These are phyloP conservation scores for Calcarisporium arbuscula DNA, from an alignment of 2,329 filamentous ascomycete genomes.

Conservation along the genomic window DNA sequence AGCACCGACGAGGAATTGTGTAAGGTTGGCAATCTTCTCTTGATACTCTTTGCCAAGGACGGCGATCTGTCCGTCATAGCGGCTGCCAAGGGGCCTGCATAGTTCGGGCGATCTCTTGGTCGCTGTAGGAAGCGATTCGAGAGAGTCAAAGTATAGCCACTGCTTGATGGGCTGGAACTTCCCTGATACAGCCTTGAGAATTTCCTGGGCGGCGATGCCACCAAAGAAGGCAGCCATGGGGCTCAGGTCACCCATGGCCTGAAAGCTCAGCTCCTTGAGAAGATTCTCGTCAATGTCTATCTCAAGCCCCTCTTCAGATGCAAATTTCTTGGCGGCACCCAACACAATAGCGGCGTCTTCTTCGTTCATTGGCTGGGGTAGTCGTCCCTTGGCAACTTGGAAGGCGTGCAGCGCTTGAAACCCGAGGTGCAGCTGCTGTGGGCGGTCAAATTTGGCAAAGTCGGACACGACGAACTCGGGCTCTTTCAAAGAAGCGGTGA, in stretches of 20 bases:
- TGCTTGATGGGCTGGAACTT: conserved; percentile 96
- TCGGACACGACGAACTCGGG: conserved; percentile 90
- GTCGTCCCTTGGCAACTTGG: conserved; percentile 63
- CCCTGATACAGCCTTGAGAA: conserved; percentile 92
- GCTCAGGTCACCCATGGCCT: conserved; percentile 83
- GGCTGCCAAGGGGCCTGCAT: conserved; percentile 76
- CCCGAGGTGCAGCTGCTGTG: conserved; percentile 83
- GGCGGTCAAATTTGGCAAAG: conserved; percentile 96
- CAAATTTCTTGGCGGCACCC: conserved; percentile 67
- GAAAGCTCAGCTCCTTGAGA: conserved; percentile 87
- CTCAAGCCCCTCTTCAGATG: conserved; percentile 60
- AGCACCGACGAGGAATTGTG: conserved; percentile 90
- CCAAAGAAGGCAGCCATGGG: conserved; percentile 95
- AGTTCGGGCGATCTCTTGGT: conserved; percentile 73
- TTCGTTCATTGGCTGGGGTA: conserved; percentile 79
- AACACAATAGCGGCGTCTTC: conserved; percentile 75
- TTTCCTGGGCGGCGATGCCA: conserved; percentile 87
- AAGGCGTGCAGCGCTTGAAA: conserved; percentile 91
- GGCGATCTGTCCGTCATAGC: conserved; percentile 95
- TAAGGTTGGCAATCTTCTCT: conserved; percentile 84
- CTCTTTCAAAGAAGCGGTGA: conserved; percentile 71
- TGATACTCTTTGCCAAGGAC: conserved; percentile 93
- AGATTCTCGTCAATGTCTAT: conserved; percentile 84
- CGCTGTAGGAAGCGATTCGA: conserved; percentile 84
- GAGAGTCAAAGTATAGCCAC: conserved; percentile 94